Evolutionary conservation across 1,284 basidiomycete genomes (phyloP), one percentile per base, ranked within the genome.

Genomic region (Somion occarium): DNA sequence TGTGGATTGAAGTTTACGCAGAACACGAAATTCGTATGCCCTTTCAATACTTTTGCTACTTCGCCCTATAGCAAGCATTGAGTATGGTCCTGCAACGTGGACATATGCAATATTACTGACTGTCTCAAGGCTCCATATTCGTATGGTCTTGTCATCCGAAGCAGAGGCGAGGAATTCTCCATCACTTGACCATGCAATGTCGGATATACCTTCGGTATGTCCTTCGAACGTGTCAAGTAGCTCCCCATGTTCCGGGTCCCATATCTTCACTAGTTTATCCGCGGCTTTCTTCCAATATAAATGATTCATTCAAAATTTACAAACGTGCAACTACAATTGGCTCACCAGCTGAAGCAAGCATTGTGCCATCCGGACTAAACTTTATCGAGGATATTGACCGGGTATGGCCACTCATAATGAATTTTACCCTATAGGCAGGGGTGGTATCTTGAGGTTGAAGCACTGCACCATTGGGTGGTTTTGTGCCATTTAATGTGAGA

Each of bases 1-100:
- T 85, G 80, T 0, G 92, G 93, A 60, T 91, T 94, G 70, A 89
- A 98, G 57, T 93, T 89, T 5, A 96, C 77, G 56, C 93, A 94
- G 57, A 98, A 92, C 0, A 98, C 92, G 57, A 93, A 93, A 59
- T 93, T 95, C 2, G 94, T 95, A 63, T 99, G 96, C 0, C 91
- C 91, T 38, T 76, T 71, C 5, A 97, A 71, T 5, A 75, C 79
- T 57, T 84, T 88, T 11, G 78, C 73, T 50, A 74, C 66, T 47
- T 70, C 69, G 30, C 79, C 79, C 88, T 91, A 53, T 5, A 34
- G 18, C 18, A 22, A 41, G n/a, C n/a, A n/a, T n/a, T n/a, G n/a
- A n/a, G n/a, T n/a, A n/a, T n/a, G n/a, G n/a, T n/a, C n/a, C n/a
- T n/a, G n/a, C n/a, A n/a, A n/a, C n/a, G n/a, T n/a, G n/a, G n/a